Base-by-base conservation (phyloP, 257 asterid species). In the Misopates orontium region DNA sequence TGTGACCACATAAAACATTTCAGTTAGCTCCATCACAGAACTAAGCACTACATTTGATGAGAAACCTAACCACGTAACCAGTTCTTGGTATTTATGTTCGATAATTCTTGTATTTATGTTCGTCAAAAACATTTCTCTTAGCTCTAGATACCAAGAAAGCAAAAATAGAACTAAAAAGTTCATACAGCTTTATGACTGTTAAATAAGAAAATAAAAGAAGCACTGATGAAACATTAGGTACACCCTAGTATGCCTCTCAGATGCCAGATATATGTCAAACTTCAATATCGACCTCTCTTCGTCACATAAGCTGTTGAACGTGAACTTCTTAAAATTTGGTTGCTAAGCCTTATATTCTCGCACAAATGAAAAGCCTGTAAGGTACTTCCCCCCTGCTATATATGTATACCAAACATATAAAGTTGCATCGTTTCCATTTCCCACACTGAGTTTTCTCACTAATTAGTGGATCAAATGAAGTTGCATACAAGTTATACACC, bases 241-340 rank as follows among this genome's bases (percentile, higher is more conserved):
- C 62, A 56, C 71, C 28, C 25, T 66, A 15, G 36, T 9, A 36
- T 66, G 51, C 28, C 73, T 58, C 55, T 39, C 45, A 31, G 65
- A 52, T 54, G n/a, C n/a, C n/a, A n/a, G 59, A 47, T 36, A 19
- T 42, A 48, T 10, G 9, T 42, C 58, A 44, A 25, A 22, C 22
- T 47, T 42, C 17, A 31, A 48, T 55, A 32, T 45, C 66, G n/a
- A 41, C n/a, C 10, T 60, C 11, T 31, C 49, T 51, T 28, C 24
- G 8, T 9, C 48, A 52, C 28, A 44, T 17, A 23, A 24, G 31
- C 64, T 21, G 44, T 22, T 40, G 58, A 62, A 28, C 10, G 20
- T 48, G 45, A 55, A 66, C 11, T 52, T 51, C 55, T 41, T 13
- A 13, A 16, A 56, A 20, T 39, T 72, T 72, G 66, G 58, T 48